phyloP scores from a whole-genome alignment of 2,329 filamentous ascomycete species.

The Rosellinia necatrix region DNA sequence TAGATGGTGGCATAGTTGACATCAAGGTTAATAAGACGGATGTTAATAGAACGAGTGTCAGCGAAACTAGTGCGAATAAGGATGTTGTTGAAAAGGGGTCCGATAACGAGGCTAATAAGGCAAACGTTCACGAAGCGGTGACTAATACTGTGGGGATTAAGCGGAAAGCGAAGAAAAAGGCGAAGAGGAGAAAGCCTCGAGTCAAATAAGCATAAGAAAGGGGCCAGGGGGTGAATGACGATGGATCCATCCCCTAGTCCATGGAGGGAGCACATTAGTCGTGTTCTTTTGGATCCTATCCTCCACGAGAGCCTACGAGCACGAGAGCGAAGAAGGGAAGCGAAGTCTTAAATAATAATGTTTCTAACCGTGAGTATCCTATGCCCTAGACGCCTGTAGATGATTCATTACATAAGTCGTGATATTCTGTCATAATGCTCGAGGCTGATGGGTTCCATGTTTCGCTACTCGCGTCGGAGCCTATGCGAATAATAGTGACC shows the following conservation, averaged over 20 bases:
- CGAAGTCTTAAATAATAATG: neutral
- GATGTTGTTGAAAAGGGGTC: too few species aligned
- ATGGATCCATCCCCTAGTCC: neutral
- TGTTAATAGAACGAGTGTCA: neutral
- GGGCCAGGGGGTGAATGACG: neutral
- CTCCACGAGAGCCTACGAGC: too few species aligned
- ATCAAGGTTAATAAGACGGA: neutral
- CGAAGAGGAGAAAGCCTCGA: conserved; percentile 6
- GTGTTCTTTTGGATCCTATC: too few species aligned
- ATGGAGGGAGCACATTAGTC: too few species aligned
- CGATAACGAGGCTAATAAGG: neutral
- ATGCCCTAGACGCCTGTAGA: conserved; percentile 16
- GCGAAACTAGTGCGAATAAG: too few species aligned
- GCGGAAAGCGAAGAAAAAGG: neutral
- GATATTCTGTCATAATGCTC: conserved; percentile 23
- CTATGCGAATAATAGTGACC: conserved; percentile 23
- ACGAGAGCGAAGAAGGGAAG: neutral
- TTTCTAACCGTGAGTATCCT: conserved; percentile 14
- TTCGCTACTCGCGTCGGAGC: conserved; percentile 18
- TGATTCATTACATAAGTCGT: conserved; percentile 23
- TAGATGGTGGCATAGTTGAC: too few species aligned
- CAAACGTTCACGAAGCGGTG: neutral
- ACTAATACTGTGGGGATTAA: neutral
- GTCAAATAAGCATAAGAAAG: neutral
- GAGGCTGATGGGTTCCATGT: conserved; percentile 21